Evolutionary conservation across 805 yeast species (phyloP).

Genomic region (Pichia thaimueangensis): DNA sequence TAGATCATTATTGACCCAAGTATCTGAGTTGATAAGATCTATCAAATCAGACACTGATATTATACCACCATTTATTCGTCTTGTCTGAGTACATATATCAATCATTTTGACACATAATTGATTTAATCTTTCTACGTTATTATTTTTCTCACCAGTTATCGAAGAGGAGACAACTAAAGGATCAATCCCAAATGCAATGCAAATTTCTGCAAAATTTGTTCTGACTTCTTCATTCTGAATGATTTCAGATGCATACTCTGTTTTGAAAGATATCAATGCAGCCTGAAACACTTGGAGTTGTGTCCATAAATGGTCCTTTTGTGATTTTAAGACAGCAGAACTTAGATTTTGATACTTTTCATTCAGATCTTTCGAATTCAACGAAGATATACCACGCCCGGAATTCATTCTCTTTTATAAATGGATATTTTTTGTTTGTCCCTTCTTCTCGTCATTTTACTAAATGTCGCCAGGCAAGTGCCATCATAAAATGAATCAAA

Average conservation of each 20-base stretch:
- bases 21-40: constrained; percentile 23
- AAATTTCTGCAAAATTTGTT: constrained; percentile 66
- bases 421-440: too few species aligned
- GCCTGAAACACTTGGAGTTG: constrained; percentile 75
- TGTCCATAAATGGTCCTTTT: constrained; percentile 54
- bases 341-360: constrained; percentile 47
- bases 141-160: constrained; percentile 29
- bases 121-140: constrained; percentile 48
- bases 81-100: constrained; percentile 65
- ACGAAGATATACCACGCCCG: constrained; percentile 26
- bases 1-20: constrained; percentile 23
- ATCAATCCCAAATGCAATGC: constrained; percentile 77
- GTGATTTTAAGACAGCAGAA: constrained; percentile 41
- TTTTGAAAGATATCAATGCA: constrained; percentile 69
- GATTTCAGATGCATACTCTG: constrained; percentile 64
- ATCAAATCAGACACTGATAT: constrained; percentile 54
- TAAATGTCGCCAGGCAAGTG: too few species aligned
- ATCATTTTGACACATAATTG: constrained; percentile 69
- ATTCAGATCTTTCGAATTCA: constrained; percentile 18
- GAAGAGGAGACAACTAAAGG: constrained; percentile 44
- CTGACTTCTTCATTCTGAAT: constrained; percentile 58
- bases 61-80: constrained; percentile 77
- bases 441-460: too few species aligned
- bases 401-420: constrained; percentile 17
- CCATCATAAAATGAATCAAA: too few species aligned